Evolutionary conservation across 2,329 filamentous ascomycete genomes (phyloP).

Genomic region (Paramyrothecium sp.): DNA sequence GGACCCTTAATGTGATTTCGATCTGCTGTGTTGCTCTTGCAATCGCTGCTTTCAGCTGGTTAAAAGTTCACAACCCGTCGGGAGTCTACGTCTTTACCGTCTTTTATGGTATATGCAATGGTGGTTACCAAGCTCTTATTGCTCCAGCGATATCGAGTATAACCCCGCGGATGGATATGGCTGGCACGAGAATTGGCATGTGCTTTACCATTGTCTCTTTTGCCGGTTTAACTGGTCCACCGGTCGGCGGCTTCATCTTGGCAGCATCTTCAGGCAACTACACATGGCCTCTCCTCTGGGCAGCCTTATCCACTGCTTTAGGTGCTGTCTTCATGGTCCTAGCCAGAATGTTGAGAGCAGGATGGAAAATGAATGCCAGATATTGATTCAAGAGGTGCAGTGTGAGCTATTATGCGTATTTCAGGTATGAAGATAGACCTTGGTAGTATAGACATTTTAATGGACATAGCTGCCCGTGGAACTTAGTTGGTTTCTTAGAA

Average conservation of each 20-base stretch:
- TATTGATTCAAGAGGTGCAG: not conserved
- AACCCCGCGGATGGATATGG: slow-evolving; percentile 33
- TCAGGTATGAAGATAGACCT: too few relatives aligned
- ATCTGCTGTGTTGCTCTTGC: slow-evolving; percentile 24
- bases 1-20: slow-evolving; percentile 32
- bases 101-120: slow-evolving; percentile 22
- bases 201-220: slow-evolving; percentile 36
- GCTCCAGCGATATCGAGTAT: slow-evolving; percentile 37
- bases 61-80: slow-evolving; percentile 27
- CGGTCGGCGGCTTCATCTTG: slow-evolving; percentile 30
- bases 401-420: too few relatives aligned
- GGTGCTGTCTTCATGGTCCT: not conserved
- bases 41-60: slow-evolving; percentile 32
- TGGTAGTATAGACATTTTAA: too few relatives aligned
- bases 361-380: not conserved
- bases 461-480: too few relatives aligned
- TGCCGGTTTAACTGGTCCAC: slow-evolving; percentile 35
- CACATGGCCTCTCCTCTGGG: not conserved
- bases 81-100: slow-evolving; percentile 36
- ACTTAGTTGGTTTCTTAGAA: too few relatives aligned
- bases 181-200: slow-evolving; percentile 40
- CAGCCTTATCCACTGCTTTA: not conserved
- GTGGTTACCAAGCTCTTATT: slow-evolving; percentile 38
- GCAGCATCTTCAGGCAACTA: not conserved
- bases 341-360: not conserved